Evolutionary conservation across 2,329 filamentous ascomycete genomes (phyloP).

Genomic region (Cercospora zeae-maydis): DNA sequence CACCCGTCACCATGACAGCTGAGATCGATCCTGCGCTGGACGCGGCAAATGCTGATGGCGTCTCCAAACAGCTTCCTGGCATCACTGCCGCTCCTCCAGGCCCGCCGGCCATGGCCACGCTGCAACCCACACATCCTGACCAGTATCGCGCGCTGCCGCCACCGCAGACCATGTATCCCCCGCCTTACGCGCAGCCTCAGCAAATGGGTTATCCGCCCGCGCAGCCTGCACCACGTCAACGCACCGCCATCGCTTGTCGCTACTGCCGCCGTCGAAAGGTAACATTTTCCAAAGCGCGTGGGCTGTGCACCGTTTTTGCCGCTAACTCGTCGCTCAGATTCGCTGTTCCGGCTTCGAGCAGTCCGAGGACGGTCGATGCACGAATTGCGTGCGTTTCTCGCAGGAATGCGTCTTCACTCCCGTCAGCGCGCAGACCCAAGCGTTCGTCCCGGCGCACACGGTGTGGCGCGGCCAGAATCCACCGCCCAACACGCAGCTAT

Average conservation of each 20-base stretch:
- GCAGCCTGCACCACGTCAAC: conserved; percentile 56
- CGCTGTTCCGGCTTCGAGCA: conserved; percentile 72
- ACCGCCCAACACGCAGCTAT: conserved; percentile 45
- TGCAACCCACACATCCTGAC: conserved; percentile 45
- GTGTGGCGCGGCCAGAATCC: conserved; percentile 52
- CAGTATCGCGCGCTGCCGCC: conserved; percentile 46
- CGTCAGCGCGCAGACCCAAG: conserved; percentile 69
- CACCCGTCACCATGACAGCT: conserved; percentile 24
- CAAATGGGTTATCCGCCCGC: conserved; percentile 42
- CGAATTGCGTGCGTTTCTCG: conserved; percentile 69
- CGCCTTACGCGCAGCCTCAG: conserved; percentile 42
- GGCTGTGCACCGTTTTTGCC: neutral
- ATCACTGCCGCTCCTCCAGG: conserved; percentile 30
- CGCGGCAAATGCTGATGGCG: conserved; percentile 25
- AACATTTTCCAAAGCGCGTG: conserved; percentile 9
- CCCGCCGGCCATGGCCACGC: conserved; percentile 39
- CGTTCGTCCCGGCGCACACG: conserved; percentile 69
- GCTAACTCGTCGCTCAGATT: conserved; percentile 51
- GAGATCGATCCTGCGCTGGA: conserved; percentile 35
- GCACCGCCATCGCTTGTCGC: conserved; percentile 59
- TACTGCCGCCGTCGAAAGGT: conserved; percentile 61
- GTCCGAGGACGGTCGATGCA: conserved; percentile 67
- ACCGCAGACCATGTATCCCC: conserved; percentile 45
- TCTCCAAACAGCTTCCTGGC: conserved; percentile 35
- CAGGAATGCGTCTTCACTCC: conserved; percentile 76